phyloP scores from a whole-genome alignment of 768 basidiomycete genomes.

The Polyporus arcularius region DNA sequence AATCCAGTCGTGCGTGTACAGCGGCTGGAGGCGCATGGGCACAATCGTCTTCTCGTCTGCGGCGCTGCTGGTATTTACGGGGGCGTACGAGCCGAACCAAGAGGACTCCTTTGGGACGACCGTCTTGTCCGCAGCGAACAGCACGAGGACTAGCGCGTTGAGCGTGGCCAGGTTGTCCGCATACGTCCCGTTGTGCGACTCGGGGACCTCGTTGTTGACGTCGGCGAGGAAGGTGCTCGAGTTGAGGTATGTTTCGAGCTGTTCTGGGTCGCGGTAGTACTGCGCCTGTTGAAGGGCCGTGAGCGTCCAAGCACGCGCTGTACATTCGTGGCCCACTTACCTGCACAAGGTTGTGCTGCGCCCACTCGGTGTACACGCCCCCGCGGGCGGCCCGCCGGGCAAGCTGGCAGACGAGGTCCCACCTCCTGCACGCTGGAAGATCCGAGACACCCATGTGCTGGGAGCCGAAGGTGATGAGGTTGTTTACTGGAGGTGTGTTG shows the following conservation, averaged over 20 bases:
- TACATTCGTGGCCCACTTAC: constrained; percentile 38
- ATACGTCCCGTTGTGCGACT: constrained; percentile 59
- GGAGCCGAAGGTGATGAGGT: constrained; percentile 85
- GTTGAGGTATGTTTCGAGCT: constrained; percentile 56
- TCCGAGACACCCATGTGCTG: constrained; percentile 88
- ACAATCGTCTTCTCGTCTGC: constrained; percentile 44
- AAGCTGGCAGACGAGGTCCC: constrained; percentile 69
- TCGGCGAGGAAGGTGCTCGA: constrained; percentile 67
- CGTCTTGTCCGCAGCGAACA: constrained; percentile 74
- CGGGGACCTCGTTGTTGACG: constrained; percentile 78
- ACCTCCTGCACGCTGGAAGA: constrained; percentile 61
- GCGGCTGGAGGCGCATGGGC: constrained; percentile 70
- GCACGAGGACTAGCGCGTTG: constrained; percentile 67
- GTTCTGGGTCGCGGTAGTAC: constrained; percentile 77
- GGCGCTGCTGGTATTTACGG: constrained; percentile 16
- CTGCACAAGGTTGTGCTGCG: constrained; percentile 74
- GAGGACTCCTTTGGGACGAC: constrained; percentile 83
- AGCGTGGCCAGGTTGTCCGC: constrained; percentile 59
- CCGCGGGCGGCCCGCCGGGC: constrained; percentile 61
- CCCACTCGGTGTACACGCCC: constrained; percentile 76
- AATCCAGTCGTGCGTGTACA: constrained; percentile 83
- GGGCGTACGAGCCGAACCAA: constrained; percentile 80
- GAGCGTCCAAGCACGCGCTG: neutral
- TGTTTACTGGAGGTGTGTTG: constrained; percentile 72
- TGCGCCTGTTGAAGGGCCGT: constrained; percentile 58